Evolutionary conservation across 2,329 filamentous ascomycete genomes (phyloP), one percentile per base, ranked within the genome.

Genomic region (Aureobasidium sp.): DNA sequence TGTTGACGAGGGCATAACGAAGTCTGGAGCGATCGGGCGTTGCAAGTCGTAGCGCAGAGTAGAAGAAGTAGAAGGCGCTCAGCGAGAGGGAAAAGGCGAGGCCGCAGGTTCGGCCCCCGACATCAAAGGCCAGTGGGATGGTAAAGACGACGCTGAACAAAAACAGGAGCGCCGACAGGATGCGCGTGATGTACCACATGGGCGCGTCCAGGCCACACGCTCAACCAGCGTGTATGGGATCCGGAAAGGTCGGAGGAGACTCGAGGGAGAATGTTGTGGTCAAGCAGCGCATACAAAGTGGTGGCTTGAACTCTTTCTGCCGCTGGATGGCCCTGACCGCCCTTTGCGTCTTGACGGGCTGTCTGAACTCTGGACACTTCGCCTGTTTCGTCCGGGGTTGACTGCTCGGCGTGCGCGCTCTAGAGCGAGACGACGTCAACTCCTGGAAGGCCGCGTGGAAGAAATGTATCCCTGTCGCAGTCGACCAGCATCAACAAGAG

Each of bases 61-160:
- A 92, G 74, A 90, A 77, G 74, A 96, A 88, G 79, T 97, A 97
- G 81, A 95, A 97, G 70, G 84, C 81, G 69, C 93, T 92, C 61
- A 97, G 84, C 52, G 89, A 86, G 60, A 97, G 84, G 72, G 92
- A 97, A 79, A 95, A 97, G 66, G 92, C 93, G 71, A 99, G 82
- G 64, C 94, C 94, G 72, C 92, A 96, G 70, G 94, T 92, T 71
- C 91, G 87, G 65, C 94, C 94, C 73, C 94, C 94, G 71, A 97
- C 93, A 84, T 99, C 94, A 79, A 97, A 97, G 71, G 93, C 90
- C 73, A 99, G 87, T 65, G 94, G 94, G 73, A 99, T 94, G 65
- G 92, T 96, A 73, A 97, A 89, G 72, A 97, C 87, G 75, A 97
- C 92, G 77, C 89, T 89, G 77, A 92, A 83, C 70, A 97, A 86